These are phyloP conservation scores for Akebia trifoliata DNA, from an alignment of 164 flowering plant genomes.

Conservation along the genomic window DNA sequence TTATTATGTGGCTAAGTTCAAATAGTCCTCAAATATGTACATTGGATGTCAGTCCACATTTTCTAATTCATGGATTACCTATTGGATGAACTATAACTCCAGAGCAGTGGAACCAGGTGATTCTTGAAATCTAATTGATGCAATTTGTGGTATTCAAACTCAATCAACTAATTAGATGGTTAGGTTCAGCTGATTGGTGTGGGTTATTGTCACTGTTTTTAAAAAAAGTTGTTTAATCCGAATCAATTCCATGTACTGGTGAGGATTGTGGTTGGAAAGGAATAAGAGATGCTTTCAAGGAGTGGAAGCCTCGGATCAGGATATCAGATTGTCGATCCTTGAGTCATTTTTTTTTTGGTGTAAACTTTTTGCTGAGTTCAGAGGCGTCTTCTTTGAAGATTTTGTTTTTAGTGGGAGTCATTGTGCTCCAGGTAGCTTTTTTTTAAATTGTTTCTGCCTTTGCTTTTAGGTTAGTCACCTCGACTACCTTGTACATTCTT, in stretches of 20 bases:
- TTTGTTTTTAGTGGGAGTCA: too few species aligned
- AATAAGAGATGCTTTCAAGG: too few species aligned
- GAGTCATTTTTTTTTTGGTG: too few species aligned
- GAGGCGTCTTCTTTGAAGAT: too few species aligned
- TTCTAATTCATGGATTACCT: background rate
- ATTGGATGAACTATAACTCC: background rate
- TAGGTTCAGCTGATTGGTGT: slow-evolving; percentile 5
- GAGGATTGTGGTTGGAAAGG: too few species aligned
- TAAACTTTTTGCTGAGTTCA: too few species aligned
- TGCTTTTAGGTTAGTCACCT: too few species aligned
- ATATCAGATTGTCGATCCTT: too few species aligned
- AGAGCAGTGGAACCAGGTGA: background rate
- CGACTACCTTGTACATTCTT: too few species aligned
- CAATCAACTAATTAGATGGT: slow-evolving; percentile 1
- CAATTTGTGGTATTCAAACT: background rate
- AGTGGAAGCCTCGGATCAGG: too few species aligned
- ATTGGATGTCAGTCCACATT: background rate
- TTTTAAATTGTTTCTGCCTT: too few species aligned
- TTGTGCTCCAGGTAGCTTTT: too few species aligned
- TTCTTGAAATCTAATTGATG: background rate
- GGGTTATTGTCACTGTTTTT: background rate
- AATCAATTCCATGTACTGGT: background rate
- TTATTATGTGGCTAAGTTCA: background rate
- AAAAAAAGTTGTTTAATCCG: background rate
- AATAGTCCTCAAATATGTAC: background rate